These are phyloP conservation scores for Boletales sp. DNA, from an alignment of 768 basidiomycete species.

Conservation along the genomic window DNA sequence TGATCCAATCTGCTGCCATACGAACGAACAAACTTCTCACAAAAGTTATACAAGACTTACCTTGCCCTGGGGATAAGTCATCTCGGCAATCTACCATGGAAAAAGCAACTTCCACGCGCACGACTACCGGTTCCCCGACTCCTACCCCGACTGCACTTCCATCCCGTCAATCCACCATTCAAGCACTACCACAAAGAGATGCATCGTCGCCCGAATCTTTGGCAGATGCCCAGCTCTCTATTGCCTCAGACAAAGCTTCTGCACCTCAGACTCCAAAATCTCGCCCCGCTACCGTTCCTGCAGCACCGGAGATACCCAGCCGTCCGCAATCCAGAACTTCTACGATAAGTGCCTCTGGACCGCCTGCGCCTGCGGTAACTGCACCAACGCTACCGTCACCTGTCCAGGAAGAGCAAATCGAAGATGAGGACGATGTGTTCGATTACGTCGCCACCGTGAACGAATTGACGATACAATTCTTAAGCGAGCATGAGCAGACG, in stretches of 20 bases:
- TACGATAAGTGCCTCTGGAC: constrained; percentile 37
- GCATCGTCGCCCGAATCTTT: constrained; percentile 44
- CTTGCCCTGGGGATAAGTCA: constrained; percentile 57
- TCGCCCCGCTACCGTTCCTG: constrained; percentile 20
- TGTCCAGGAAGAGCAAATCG: constrained; percentile 36
- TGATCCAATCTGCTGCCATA: constrained; percentile 84
- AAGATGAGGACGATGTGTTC: constrained; percentile 66
- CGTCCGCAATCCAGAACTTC: constrained; percentile 65
- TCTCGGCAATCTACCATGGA: constrained; percentile 22
- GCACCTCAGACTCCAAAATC: constrained; percentile 33
- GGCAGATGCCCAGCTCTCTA: constrained; percentile 29
- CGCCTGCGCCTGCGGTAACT: constrained; percentile 29
- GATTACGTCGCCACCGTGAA: constrained; percentile 93
- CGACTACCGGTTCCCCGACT: constrained; percentile 53
- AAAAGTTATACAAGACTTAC: constrained; percentile 81
- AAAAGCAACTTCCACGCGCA: constrained; percentile 34
- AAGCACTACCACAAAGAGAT: constrained; percentile 43
- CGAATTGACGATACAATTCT: constrained; percentile 86
- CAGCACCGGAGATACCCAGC: constrained; percentile 38
- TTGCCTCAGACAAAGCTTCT: constrained; percentile 36
- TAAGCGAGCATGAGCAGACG: constrained; percentile 96
- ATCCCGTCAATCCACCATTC: constrained; percentile 50
- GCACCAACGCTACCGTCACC: constrained; percentile 28
- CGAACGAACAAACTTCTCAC: constrained; percentile 84
- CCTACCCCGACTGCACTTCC: constrained; percentile 40